phyloP scores from a whole-genome alignment of 345 rosid genomes.

The Lumnitzera littorea region DNA sequence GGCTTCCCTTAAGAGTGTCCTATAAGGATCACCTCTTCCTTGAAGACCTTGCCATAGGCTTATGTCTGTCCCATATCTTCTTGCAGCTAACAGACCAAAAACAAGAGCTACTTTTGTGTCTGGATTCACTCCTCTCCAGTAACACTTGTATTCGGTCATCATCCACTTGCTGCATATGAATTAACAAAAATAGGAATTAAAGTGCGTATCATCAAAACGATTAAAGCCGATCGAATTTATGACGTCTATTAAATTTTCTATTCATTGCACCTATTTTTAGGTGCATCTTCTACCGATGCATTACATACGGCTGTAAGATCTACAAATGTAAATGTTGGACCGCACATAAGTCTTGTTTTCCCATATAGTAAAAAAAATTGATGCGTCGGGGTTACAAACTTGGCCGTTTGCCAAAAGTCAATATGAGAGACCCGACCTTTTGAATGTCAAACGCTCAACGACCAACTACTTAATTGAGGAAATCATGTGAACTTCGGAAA shows the following conservation, averaged over 20 bases:
- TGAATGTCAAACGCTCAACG: too few relatives aligned
- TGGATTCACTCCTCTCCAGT: slow-evolving; percentile 65
- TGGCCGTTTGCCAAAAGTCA: too few relatives aligned
- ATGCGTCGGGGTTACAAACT: too few relatives aligned
- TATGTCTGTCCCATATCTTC: slow-evolving; percentile 51
- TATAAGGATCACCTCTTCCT: slow-evolving; percentile 69
- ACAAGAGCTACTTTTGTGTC: slow-evolving; percentile 59
- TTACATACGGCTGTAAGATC: too few relatives aligned
- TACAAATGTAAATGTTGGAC: too few relatives aligned
- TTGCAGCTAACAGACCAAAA: slow-evolving; percentile 52
- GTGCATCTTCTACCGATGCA: neutral
- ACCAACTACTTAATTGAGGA: too few relatives aligned
- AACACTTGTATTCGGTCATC: slow-evolving; percentile 61
- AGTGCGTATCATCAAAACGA: neutral
- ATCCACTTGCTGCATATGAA: slow-evolving; percentile 49
- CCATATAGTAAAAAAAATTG: too few relatives aligned
- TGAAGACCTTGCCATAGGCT: slow-evolving; percentile 55
- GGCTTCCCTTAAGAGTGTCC: slow-evolving; percentile 70
- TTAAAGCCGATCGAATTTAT: neutral
- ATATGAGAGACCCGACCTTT: too few relatives aligned
- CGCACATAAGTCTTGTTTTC: too few relatives aligned
- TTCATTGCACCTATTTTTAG: neutral
- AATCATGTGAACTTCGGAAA: too few relatives aligned
- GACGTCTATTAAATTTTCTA: neutral
- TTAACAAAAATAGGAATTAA: too few relatives aligned